Conservation (phyloP, 78 protist genomes). For the Polysphondylium violaceum region DNA sequence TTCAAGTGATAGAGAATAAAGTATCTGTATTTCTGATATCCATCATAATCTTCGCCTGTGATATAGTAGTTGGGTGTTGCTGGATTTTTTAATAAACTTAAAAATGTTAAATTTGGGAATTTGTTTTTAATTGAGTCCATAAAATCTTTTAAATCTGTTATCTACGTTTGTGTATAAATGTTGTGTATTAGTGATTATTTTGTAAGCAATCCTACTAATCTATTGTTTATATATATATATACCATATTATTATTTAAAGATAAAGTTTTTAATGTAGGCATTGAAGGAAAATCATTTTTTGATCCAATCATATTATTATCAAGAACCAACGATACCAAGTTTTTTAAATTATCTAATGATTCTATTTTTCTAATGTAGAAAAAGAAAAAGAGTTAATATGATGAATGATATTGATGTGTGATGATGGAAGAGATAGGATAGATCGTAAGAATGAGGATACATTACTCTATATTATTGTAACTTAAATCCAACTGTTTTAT, state of each 20-base stretch:
- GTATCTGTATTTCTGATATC: constrained; percentile 78
- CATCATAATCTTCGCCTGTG: constrained; percentile 58
- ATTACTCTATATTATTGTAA: constrained; percentile 71
- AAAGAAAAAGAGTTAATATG: neutral
- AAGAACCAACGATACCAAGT: constrained; percentile 47
- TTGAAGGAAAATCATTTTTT: constrained; percentile 46
- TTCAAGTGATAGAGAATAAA: constrained; percentile 62
- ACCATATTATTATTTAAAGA: constrained; percentile 68
- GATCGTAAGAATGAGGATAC: neutral
- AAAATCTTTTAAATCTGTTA: constrained; percentile 70
- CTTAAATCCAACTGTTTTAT: constrained; percentile 60
- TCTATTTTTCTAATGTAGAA: constrained; percentile 33
- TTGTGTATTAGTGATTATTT: neutral
- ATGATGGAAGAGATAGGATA: neutral
- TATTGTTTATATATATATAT: neutral
- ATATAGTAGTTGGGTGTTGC: constrained; percentile 78
- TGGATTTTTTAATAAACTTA: constrained; percentile 82
- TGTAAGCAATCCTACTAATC: neutral
- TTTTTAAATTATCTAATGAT: constrained; percentile 36
- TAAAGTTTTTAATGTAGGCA: constrained; percentile 65
- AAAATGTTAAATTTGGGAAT: constrained; percentile 82
- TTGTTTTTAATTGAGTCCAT: constrained; percentile 73
- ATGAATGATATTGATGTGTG: neutral
- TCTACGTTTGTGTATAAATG: constrained; percentile 38
- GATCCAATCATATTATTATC: constrained; percentile 74